Percentiles rank a stretch among this genome's conserved stretches.
Conservation (phyloP, 768 basidiomycete genomes). For the Suillus placidus region DNA sequence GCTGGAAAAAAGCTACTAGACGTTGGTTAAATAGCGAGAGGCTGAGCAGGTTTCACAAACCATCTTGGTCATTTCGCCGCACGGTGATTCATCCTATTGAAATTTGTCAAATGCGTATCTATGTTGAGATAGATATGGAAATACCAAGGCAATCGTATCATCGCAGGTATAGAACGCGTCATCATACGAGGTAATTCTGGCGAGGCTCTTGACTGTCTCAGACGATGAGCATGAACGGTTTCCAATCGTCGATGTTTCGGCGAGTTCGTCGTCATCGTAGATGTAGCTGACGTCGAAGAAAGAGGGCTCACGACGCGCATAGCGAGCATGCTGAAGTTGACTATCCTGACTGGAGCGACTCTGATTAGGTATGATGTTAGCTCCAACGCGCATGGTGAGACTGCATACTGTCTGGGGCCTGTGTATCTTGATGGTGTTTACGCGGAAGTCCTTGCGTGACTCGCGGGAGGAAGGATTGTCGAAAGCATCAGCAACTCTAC, state of each 20-base stretch:
- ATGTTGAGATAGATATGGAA: conserved; percentile 3
- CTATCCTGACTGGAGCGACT: conserved; percentile 22
- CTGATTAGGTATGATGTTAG: conserved; percentile 13
- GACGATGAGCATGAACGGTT: conserved; percentile 19
- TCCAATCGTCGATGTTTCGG: conserved; percentile 6
- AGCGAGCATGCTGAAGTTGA: conserved; percentile 9
- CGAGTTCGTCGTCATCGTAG: conserved; percentile 24
- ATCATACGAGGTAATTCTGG: background rate
- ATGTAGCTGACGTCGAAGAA: conserved; percentile 13
- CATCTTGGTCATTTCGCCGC: conserved; percentile 28
- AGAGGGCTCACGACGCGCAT: conserved; percentile 15
- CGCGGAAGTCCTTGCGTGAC: conserved; percentile 22
- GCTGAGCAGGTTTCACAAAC: conserved; percentile 16
- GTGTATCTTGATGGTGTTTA: conserved; percentile 28
- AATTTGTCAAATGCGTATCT: conserved; percentile 14
- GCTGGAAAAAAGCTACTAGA: conserved; percentile 20
- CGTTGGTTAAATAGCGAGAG: conserved; percentile 13
- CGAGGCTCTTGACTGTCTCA: background rate
- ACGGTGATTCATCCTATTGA: conserved; percentile 10
- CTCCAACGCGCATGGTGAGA: background rate
- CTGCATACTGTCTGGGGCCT: conserved; percentile 24
- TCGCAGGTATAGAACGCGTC: conserved; percentile 13
- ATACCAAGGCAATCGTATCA: conserved; percentile 18
- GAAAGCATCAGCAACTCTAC: conserved; percentile 33
- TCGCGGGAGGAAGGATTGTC: conserved; percentile 26